Conservation (phyloP, 495 filamentous ascomycete genomes). For the Podospora comata region DNA sequence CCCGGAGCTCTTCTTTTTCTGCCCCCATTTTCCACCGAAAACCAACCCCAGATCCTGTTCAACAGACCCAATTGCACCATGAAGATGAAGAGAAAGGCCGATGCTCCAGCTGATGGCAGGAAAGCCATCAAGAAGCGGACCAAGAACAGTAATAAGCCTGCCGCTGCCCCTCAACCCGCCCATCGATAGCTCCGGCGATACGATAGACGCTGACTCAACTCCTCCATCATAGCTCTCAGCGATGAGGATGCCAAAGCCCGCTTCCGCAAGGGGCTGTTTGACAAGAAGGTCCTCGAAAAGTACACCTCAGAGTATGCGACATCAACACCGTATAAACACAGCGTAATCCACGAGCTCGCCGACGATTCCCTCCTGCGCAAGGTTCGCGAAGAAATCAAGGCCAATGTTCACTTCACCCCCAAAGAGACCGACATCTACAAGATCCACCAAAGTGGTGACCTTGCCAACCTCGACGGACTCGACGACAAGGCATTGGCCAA, state of each 20-base stretch:
- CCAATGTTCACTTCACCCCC: conserved; percentile 88
- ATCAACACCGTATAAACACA: conserved; percentile 84
- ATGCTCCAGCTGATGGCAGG: conserved; percentile 32
- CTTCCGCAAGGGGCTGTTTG: conserved; percentile 78
- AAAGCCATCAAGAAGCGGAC: conserved; percentile 43
- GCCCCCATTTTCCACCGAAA: conserved; percentile 3
- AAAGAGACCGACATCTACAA: conserved; percentile 99
- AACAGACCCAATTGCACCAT: conserved; percentile 26
- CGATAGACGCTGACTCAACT: conserved; percentile 19
- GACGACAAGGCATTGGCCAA: conserved; percentile 76
- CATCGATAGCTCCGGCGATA: background rate
- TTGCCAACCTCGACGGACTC: conserved; percentile 93
- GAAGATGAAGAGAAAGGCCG: conserved; percentile 51
- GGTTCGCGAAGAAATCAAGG: conserved; percentile 84
- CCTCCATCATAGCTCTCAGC: conserved; percentile 36
- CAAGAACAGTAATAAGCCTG: conserved; percentile 40
- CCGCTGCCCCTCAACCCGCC: background rate
- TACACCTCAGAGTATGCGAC: conserved; percentile 68
- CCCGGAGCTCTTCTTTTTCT: conserved; percentile 10
- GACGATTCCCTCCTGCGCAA: conserved; percentile 73
- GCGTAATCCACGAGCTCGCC: conserved; percentile 79
- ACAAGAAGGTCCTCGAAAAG: conserved; percentile 58
- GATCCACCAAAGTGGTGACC: conserved; percentile 96
- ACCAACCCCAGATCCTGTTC: background rate
- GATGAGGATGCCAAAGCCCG: conserved; percentile 46